These are phyloP conservation scores for Salix suchowensis DNA, from an alignment of 345 rosid species.

Conservation along the genomic window DNA sequence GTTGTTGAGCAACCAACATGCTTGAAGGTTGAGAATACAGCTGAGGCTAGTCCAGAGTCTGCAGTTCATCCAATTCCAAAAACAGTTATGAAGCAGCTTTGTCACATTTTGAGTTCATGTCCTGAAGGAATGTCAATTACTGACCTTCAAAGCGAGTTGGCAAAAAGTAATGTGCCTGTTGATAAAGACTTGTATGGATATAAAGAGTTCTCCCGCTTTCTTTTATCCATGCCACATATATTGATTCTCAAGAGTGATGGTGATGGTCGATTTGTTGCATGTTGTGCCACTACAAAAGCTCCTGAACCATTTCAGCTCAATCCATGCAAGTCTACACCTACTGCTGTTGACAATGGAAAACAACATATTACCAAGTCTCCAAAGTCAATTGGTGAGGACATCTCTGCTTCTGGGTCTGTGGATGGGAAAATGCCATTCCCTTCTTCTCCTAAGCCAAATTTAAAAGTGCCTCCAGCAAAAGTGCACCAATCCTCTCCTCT, in stretches of 20 bases:
- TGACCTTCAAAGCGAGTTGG: slow-evolving; percentile 55
- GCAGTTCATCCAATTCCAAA: slow-evolving; percentile 38
- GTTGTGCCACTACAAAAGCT: slow-evolving; percentile 24
- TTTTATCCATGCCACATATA: slow-evolving; percentile 60
- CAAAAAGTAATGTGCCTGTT: slow-evolving; percentile 28
- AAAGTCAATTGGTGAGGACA: slow-evolving; percentile 21
- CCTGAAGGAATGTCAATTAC: slow-evolving; percentile 55
- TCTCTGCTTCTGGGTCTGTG: slow-evolving; percentile 15
- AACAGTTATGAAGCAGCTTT: slow-evolving; percentile 46
- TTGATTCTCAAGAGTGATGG: slow-evolving; percentile 35
- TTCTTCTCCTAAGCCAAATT: slow-evolving; percentile 11
- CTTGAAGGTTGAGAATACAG: slow-evolving; percentile 22
- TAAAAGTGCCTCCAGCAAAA: slow-evolving; percentile 15
- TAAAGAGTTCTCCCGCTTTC: slow-evolving; percentile 52
- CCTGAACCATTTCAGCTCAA: slow-evolving; percentile 23
- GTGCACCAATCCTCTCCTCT: slow-evolving; percentile 15
- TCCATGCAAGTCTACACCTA: slow-evolving; percentile 7
- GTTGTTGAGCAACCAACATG: slow-evolving; percentile 28
- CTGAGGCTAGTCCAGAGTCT: slow-evolving; percentile 31
- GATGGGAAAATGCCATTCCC: slow-evolving; percentile 10
- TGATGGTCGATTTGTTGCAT: slow-evolving; percentile 41
- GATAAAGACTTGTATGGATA: slow-evolving; percentile 61
- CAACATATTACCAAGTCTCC: slow-evolving; percentile 3
- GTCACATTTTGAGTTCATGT: slow-evolving; percentile 35
- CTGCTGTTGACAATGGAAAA: slow-evolving; percentile 10